Percentiles rank a stretch among this genome's conserved stretches.
phyloP scores from a whole-genome alignment of 1,284 basidiomycete genomes.

The Lentinus polychrous region DNA sequence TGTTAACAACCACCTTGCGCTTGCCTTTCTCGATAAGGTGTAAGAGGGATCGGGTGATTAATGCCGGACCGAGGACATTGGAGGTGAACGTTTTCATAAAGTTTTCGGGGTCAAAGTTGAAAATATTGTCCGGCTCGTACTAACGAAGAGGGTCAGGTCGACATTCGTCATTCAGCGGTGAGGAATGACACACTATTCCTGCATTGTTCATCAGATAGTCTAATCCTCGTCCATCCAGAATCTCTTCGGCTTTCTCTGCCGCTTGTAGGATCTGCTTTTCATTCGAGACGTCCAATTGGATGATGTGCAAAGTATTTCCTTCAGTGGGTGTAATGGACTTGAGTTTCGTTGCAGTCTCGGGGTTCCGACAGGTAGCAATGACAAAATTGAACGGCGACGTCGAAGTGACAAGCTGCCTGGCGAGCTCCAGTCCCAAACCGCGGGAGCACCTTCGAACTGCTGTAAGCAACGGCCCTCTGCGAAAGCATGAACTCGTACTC shows the following conservation, averaged over 20 bases:
- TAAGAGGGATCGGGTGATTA: constrained; percentile 25
- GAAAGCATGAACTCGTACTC: not conserved
- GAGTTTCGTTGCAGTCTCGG: constrained; percentile 20
- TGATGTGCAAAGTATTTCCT: constrained; percentile 26
- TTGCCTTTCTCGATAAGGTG: constrained; percentile 25
- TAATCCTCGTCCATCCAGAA: constrained; percentile 24
- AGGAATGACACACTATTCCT: constrained; percentile 22
- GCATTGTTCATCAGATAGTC: constrained; percentile 36
- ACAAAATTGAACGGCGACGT: constrained; percentile 23
- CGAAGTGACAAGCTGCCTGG: constrained; percentile 21
- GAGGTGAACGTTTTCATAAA: constrained; percentile 19
- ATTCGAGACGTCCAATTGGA: constrained; percentile 26
- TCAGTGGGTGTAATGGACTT: constrained; percentile 15
- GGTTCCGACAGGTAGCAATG: constrained; percentile 27
- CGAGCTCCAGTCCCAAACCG: constrained; percentile 28
- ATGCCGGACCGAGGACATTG: constrained; percentile 29
- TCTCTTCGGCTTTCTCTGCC: constrained; percentile 15
- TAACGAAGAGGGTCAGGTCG: not conserved
- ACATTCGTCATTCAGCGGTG: not conserved
- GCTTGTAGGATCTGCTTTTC: constrained; percentile 24
- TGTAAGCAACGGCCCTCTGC: not conserved
- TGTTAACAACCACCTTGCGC: constrained; percentile 30
- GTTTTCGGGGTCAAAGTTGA: constrained; percentile 10
- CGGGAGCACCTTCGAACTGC: constrained; percentile 22
- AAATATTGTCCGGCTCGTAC: constrained; percentile 13